phyloP scores from a whole-genome alignment of 2,329 filamentous ascomycete species.

The Aureobasidium mangrovei region DNA sequence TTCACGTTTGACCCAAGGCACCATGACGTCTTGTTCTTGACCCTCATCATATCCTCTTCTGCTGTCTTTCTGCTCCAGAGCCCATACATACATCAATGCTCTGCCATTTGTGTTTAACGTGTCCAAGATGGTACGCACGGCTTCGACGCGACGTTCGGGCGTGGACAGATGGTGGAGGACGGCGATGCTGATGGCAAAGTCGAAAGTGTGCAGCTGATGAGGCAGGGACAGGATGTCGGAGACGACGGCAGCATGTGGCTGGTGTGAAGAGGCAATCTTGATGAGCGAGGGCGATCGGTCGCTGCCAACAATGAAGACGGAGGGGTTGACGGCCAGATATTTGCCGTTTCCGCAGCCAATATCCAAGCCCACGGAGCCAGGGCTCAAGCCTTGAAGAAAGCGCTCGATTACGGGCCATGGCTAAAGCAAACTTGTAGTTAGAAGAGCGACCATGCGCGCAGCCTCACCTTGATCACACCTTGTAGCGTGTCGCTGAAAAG shows the following conservation, averaged over 20 bases:
- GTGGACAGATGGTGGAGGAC: slow-evolving; percentile 92
- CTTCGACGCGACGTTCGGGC: slow-evolving; percentile 59
- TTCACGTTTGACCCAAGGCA: slow-evolving; percentile 74
- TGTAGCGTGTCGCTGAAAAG: slow-evolving; percentile 70
- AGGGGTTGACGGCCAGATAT: slow-evolving; percentile 71
- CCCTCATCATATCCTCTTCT: slow-evolving; percentile 81
- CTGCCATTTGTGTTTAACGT: slow-evolving; percentile 54
- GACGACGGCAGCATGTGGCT: slow-evolving; percentile 60
- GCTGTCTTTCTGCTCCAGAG: slow-evolving; percentile 80
- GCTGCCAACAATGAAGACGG: slow-evolving; percentile 72
- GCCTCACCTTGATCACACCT: slow-evolving; percentile 37
- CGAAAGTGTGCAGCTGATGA: slow-evolving; percentile 57
- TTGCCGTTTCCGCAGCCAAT: slow-evolving; percentile 97
- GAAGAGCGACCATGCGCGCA: not conserved
- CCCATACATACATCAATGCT: slow-evolving; percentile 87
- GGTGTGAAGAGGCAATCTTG: slow-evolving; percentile 48
- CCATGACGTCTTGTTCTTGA: slow-evolving; percentile 81
- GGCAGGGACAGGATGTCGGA: slow-evolving; percentile 80
- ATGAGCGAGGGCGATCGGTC: slow-evolving; percentile 63
- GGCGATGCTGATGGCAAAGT: slow-evolving; percentile 90
- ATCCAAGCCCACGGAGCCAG: slow-evolving; percentile 76
- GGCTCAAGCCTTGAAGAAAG: slow-evolving; percentile 58
- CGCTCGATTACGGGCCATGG: slow-evolving; percentile 86
- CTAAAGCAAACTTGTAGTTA: slow-evolving; percentile 38
- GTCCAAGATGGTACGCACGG: slow-evolving; percentile 61